phyloP scores from a whole-genome alignment of 164 flowering plant species.

The Cinnamomum micranthum region DNA sequence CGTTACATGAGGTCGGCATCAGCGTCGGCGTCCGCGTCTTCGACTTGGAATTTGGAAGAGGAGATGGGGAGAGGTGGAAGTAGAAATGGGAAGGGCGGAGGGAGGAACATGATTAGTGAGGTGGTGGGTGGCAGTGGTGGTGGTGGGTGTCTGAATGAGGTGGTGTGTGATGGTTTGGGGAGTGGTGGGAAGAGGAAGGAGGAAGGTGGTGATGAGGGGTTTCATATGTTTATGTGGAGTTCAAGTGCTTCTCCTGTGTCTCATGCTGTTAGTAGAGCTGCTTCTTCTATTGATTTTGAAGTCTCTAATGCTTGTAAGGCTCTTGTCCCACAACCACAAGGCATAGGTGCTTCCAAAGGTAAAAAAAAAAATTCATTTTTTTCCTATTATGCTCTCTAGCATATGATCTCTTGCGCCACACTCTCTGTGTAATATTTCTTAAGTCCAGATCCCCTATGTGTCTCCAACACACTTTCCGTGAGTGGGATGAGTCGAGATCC shows the following conservation, averaged over 20 bases:
- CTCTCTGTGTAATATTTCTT: slow-evolving; percentile 48
- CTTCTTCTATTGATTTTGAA: slow-evolving; percentile 35
- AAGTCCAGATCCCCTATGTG: neutral
- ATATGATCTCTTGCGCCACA: slow-evolving; percentile 38
- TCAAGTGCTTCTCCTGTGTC: slow-evolving; percentile 89
- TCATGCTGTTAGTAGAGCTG: slow-evolving; percentile 36
- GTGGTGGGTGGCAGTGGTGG: slow-evolving; percentile 31
- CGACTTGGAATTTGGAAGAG: slow-evolving; percentile 77
- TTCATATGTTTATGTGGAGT: slow-evolving; percentile 93
- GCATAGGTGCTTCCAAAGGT: slow-evolving; percentile 43
- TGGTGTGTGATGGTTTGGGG: slow-evolving; percentile 28
- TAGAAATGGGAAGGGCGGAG: slow-evolving; percentile 34
- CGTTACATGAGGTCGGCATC: neutral
- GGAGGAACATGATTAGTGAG: slow-evolving; percentile 77
- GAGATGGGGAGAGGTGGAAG: slow-evolving; percentile 26
- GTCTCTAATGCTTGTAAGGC: slow-evolving; percentile 32
- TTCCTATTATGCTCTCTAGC: neutral
- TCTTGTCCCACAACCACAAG: slow-evolving; percentile 38
- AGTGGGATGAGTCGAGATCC: too few relatives aligned
- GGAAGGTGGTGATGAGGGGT: slow-evolving; percentile 38
- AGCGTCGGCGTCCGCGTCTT: slow-evolving; percentile 24
- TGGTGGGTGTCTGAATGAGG: slow-evolving; percentile 53
- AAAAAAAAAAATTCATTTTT: neutral
- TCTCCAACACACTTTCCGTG: too few relatives aligned
- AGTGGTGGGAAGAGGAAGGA: slow-evolving; percentile 29